Evolutionary conservation across 306 rosid species (phyloP).

Genomic region (Cucumis cinereus): DNA sequence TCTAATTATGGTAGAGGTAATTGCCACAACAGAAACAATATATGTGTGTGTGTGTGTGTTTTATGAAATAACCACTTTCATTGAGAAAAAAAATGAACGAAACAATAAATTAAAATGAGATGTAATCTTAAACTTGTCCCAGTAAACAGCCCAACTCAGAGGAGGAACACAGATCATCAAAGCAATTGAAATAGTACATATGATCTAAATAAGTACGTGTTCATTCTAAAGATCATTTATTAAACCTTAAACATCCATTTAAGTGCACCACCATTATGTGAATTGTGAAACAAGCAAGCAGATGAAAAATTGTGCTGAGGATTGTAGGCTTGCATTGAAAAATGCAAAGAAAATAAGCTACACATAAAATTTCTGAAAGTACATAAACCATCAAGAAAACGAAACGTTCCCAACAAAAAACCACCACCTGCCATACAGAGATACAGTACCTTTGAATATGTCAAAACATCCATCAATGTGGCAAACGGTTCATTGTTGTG

Average conservation of each 20-base stretch:
- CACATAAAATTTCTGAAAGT: not conserved
- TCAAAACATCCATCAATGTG: conserved; percentile 51
- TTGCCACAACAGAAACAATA: not conserved
- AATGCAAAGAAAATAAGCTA: not conserved
- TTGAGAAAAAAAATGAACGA: not conserved
- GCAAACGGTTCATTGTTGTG: conserved; percentile 7
- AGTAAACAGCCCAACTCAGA: not conserved
- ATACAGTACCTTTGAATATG: conserved; percentile 35
- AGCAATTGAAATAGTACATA: not conserved
- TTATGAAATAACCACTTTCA: too few relatives aligned
- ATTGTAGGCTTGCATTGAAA: not conserved
- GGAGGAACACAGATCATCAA: not conserved
- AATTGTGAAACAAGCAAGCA: not conserved
- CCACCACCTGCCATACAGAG: not conserved
- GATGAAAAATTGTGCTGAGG: not conserved
- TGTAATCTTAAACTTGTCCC: not conserved
- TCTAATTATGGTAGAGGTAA: not conserved
- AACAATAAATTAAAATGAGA: not conserved
- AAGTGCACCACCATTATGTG: not conserved
- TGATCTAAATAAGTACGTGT: not conserved
- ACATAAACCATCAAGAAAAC: not conserved
- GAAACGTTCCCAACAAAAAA: not conserved
- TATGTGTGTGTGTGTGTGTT: too few relatives aligned
- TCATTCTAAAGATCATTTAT: not conserved
- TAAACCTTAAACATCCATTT: not conserved